Evolutionary conservation across 352 stramenopile genomes (phyloP).

Genomic region (Globisporangium paddicum): DNA sequence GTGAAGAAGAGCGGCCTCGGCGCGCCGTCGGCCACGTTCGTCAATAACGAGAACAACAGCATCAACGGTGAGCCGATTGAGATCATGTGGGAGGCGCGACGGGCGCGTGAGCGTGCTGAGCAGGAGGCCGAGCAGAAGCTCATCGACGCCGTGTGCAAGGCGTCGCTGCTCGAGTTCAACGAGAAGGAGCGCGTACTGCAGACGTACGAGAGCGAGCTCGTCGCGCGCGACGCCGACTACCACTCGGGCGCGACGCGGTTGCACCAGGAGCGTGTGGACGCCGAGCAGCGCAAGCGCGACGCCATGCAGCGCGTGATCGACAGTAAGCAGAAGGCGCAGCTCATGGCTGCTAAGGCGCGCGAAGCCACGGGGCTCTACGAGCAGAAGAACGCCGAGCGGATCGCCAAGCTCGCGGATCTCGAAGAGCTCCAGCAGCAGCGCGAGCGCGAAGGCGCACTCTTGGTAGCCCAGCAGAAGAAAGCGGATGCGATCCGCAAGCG

Average conservation of each 20-base stretch:
- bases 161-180: slow-evolving; percentile 71
- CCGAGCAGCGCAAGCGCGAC: slow-evolving; percentile 53
- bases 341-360: slow-evolving; percentile 60
- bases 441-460: slow-evolving; percentile 37
- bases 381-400: slow-evolving; percentile 46
- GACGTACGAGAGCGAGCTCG: slow-evolving; percentile 39
- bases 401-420: slow-evolving; percentile 45
- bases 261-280: slow-evolving; percentile 32
- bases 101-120: slow-evolving; percentile 43
- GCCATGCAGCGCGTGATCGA: slow-evolving; percentile 78
- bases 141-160: slow-evolving; percentile 71
- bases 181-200: slow-evolving; percentile 59
- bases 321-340: slow-evolving; percentile 51
- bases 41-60: slow-evolving; percentile 4
- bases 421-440: slow-evolving; percentile 36
- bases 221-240: slow-evolving; percentile 21
- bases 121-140: slow-evolving; percentile 65
- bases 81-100: slow-evolving; percentile 62
- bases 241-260: slow-evolving; percentile 32
- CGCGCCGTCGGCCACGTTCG: not conserved
- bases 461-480: slow-evolving; percentile 47
- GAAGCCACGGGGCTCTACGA: slow-evolving; percentile 56
- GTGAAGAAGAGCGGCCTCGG: not conserved
- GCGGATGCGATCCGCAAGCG: slow-evolving; percentile 60
- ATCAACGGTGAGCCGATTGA: slow-evolving; percentile 14